phyloP scores from a whole-genome alignment of 768 basidiomycete species.

The Boletus rex-veris region DNA sequence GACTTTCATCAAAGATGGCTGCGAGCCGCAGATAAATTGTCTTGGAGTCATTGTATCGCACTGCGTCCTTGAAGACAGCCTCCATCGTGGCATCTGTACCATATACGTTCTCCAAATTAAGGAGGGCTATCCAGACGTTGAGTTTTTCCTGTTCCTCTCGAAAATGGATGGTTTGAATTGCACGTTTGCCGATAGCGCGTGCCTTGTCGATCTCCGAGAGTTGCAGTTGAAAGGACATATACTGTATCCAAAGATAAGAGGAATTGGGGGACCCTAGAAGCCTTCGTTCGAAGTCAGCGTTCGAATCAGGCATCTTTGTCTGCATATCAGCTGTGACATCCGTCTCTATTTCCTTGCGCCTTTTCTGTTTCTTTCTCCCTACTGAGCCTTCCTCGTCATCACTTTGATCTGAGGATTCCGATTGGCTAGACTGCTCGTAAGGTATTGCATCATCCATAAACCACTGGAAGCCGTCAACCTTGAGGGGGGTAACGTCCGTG shows the following conservation, averaged over 20 bases:
- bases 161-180: slow-evolving; percentile 85
- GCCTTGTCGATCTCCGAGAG: slow-evolving; percentile 97
- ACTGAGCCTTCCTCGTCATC: slow-evolving; percentile 12
- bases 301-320: slow-evolving; percentile 81
- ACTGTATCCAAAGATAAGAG: slow-evolving; percentile 97
- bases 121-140: slow-evolving; percentile 95
- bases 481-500: slow-evolving; percentile 37
- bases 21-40: slow-evolving; percentile 84
- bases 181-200: slow-evolving; percentile 78
- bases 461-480: slow-evolving; percentile 73
- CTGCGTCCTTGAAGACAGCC: slow-evolving; percentile 84
- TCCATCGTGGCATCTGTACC: slow-evolving; percentile 82
- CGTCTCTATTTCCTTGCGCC: slow-evolving; percentile 67
- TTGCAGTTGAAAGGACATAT: slow-evolving; percentile 98
- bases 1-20: slow-evolving; percentile 77
- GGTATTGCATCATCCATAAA: slow-evolving; percentile 38
- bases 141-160: slow-evolving; percentile 94
- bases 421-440: slow-evolving; percentile 38
- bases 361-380: slow-evolving; percentile 63
- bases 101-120: slow-evolving; percentile 93
- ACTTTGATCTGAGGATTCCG: slow-evolving; percentile 45
- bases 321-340: slow-evolving; percentile 89
- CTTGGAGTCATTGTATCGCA: slow-evolving; percentile 88
- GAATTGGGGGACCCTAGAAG: slow-evolving; percentile 94
- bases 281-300: slow-evolving; percentile 90